Evolutionary conservation across 345 rosid genomes (phyloP).

Genomic region (Boechera divaricarpa): DNA sequence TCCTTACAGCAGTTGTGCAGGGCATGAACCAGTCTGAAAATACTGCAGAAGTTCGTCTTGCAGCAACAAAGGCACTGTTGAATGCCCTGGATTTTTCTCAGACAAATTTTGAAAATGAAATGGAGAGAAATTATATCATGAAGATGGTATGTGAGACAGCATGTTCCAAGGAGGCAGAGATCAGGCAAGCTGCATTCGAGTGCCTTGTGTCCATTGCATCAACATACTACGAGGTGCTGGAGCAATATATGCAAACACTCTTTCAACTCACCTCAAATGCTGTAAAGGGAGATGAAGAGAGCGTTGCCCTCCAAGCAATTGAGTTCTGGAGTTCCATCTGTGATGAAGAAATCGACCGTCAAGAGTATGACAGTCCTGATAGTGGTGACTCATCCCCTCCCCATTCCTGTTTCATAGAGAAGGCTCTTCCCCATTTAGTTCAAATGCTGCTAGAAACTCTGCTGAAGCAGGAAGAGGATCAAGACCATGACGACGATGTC

Average conservation of each 20-base stretch:
- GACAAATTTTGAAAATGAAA: constrained; percentile 89
- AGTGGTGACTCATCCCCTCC: constrained; percentile 67
- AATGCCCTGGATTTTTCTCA: constrained; percentile 94
- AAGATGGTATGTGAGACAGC: constrained; percentile 93
- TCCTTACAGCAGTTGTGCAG: constrained; percentile 96
- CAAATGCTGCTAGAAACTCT: constrained; percentile 85
- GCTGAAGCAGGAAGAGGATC: constrained; percentile 95
- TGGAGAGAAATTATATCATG: constrained; percentile 94
- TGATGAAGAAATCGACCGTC: constrained; percentile 93
- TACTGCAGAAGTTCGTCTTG: constrained; percentile 76
- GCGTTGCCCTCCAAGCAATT: constrained; percentile 90
- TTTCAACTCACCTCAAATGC: constrained; percentile 89
- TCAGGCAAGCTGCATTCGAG: constrained; percentile 93
- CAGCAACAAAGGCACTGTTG: constrained; percentile 77
- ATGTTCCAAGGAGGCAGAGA: constrained; percentile 74
- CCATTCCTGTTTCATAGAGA: constrained; percentile 76
- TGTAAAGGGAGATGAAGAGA: constrained; percentile 84
- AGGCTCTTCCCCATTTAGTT: constrained; percentile 77
- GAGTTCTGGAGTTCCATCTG: constrained; percentile 99
- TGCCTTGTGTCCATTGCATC: constrained; percentile 97
- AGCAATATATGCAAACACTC: constrained; percentile 81
- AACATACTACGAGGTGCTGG: constrained; percentile 79
- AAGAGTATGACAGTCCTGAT: constrained; percentile 70
- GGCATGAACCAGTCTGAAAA: constrained; percentile 90
- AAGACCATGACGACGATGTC: constrained; percentile 80